Conservation (phyloP, 192 early-diverging fungal genomes). For the Backusella australiensis region DNA sequence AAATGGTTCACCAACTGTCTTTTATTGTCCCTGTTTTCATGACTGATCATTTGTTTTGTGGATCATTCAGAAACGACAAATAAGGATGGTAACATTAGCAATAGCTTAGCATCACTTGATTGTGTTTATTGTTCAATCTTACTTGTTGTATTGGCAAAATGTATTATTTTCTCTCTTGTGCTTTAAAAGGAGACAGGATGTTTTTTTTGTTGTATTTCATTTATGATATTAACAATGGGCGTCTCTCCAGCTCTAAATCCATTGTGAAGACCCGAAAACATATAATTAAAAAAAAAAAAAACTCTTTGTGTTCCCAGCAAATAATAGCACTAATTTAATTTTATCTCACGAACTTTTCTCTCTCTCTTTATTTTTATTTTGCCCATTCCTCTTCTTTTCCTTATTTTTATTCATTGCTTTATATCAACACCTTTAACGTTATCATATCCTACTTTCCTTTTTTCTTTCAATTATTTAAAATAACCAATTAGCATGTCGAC, state of each 20-base stretch:
- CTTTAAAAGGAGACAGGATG: background rate
- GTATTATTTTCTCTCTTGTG: background rate
- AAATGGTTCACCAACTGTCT: background rate
- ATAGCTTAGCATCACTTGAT: background rate
- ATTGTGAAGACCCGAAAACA: background rate
- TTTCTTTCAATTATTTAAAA: background rate
- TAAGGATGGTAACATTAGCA: background rate
- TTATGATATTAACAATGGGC: background rate
- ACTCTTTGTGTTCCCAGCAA: background rate
- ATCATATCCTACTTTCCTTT: background rate
- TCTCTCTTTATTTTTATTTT: background rate
- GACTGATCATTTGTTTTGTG: constrained; percentile 8
- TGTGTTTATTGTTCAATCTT: background rate
- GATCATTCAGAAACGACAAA: background rate
- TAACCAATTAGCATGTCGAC: background rate
- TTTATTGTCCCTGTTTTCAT: background rate
- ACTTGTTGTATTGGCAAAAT: background rate
- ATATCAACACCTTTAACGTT: background rate
- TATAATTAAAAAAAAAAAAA: background rate
- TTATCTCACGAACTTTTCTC: background rate
- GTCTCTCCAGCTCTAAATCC: background rate
- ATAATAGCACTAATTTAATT: background rate
- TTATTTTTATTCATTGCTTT: background rate
- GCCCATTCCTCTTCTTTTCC: background rate
- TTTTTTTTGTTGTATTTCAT: background rate